phyloP scores from a whole-genome alignment of 805 yeast genomes.

The Nakazawaea ishiwadae region DNA sequence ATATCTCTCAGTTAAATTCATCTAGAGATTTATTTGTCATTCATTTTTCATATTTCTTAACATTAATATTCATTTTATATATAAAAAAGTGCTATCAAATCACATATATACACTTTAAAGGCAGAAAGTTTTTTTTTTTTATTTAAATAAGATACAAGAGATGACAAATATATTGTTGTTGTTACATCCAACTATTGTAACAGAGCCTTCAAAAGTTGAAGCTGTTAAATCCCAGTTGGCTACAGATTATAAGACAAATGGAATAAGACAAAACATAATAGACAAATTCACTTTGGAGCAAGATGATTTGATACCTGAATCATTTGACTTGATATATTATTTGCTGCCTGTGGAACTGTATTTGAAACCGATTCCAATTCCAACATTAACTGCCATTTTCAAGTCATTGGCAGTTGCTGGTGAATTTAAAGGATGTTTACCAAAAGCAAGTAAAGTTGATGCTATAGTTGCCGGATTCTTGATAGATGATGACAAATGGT shows the following conservation, averaged over 20 bases:
- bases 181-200: slow-evolving; percentile 65
- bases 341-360: slow-evolving; percentile 49
- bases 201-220: slow-evolving; percentile 44
- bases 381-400: slow-evolving; percentile 35
- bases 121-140: no score
- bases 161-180: slow-evolving; percentile 32
- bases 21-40: no score
- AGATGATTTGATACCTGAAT: slow-evolving; percentile 30
- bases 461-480: slow-evolving; percentile 66
- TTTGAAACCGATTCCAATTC: slow-evolving; percentile 40
- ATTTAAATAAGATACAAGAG: no score
- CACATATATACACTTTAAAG: no score
- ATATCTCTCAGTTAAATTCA: no score
- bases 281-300: slow-evolving; percentile 51
- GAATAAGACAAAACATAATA: slow-evolving; percentile 47
- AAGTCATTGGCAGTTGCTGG: slow-evolving; percentile 40
- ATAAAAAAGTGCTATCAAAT: no score
- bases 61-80: no score
- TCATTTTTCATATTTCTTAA: background rate
- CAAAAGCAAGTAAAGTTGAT: slow-evolving; percentile 47
- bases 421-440: slow-evolving; percentile 47
- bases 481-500: slow-evolving; percentile 45
- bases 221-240: slow-evolving; percentile 29
- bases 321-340: slow-evolving; percentile 44
- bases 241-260: slow-evolving; percentile 21